Evolutionary conservation across 805 yeast species (phyloP).

Genomic region (Pichia cephalocereana): DNA sequence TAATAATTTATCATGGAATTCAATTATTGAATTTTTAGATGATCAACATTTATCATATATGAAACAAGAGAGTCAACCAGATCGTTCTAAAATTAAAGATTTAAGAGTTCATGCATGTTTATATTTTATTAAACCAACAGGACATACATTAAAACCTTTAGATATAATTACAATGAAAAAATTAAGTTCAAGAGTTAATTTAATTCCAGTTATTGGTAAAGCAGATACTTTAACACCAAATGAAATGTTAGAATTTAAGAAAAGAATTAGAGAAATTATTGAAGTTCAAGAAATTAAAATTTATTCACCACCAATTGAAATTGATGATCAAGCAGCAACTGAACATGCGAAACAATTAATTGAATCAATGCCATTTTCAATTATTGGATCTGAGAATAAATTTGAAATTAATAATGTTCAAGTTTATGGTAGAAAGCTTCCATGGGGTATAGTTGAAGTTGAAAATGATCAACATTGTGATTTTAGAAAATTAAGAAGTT

Average conservation of each 20-base stretch:
- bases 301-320: constrained; percentile 75
- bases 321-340: constrained; percentile 64
- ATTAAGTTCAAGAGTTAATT: constrained; percentile 68
- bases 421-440: constrained; percentile 75
- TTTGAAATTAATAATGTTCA: constrained; percentile 54
- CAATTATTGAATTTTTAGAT: constrained; percentile 80
- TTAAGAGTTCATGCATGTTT: constrained; percentile 85
- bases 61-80: constrained; percentile 93
- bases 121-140: constrained; percentile 86
- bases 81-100: constrained; percentile 57
- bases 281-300: constrained; percentile 77
- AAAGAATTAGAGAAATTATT: constrained; percentile 71
- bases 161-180: constrained; percentile 87
- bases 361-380: constrained; percentile 81
- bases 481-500: constrained; percentile 69
- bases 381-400: constrained; percentile 70
- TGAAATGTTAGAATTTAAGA: constrained; percentile 62
- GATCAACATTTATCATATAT: constrained; percentile 82
- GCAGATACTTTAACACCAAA: constrained; percentile 73
- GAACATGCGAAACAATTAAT: constrained; percentile 75
- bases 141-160: constrained; percentile 77
- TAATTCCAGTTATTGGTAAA: constrained; percentile 84
- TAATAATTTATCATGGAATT: constrained; percentile 79
- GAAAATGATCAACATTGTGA: constrained; percentile 83
- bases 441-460: constrained; percentile 87